These are phyloP conservation scores for Nidula microcarpa DNA, from an alignment of 768 basidiomycete species.

Conservation along the genomic window DNA sequence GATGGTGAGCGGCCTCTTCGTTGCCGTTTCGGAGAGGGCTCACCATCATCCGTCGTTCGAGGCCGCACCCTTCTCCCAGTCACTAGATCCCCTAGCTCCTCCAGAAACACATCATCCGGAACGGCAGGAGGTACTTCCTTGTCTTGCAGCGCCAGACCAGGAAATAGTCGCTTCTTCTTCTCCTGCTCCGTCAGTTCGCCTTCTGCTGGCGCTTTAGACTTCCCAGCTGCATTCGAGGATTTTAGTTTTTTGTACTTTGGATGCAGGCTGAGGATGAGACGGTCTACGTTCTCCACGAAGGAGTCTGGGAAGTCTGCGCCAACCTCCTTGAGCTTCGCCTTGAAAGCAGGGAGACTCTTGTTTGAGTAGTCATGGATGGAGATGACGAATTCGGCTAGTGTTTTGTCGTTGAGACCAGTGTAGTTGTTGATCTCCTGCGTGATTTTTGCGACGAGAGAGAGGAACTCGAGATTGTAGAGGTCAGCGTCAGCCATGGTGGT, in stretches of 20 bases:
- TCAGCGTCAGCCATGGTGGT: slow-evolving; percentile 62
- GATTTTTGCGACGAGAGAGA: slow-evolving; percentile 89
- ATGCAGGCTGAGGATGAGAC: slow-evolving; percentile 90
- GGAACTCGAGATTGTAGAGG: slow-evolving; percentile 88
- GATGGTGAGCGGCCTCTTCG: slow-evolving; percentile 49
- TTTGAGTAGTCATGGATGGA: slow-evolving; percentile 82
- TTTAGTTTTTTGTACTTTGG: slow-evolving; percentile 89
- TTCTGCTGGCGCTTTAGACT: slow-evolving; percentile 24
- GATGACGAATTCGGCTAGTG: slow-evolving; percentile 93
- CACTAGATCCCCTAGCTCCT: slow-evolving; percentile 89
- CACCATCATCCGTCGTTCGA: slow-evolving; percentile 32
- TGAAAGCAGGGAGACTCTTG: slow-evolving; percentile 73
- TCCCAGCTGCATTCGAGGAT: slow-evolving; percentile 30
- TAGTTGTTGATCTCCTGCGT: slow-evolving; percentile 93
- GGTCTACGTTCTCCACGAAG: slow-evolving; percentile 90
- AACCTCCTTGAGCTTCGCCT: slow-evolving; percentile 67
- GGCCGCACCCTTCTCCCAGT: slow-evolving; percentile 61
- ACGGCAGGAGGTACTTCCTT: slow-evolving; percentile 58
- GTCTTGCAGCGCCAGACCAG: slow-evolving; percentile 83
- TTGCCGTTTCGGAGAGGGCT: slow-evolving; percentile 58
- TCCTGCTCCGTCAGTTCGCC: slow-evolving; percentile 57
- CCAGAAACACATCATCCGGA: slow-evolving; percentile 77
- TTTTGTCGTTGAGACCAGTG: slow-evolving; percentile 82
- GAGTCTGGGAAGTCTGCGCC: slow-evolving; percentile 88
- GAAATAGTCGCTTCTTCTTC: slow-evolving; percentile 83